These are phyloP conservation scores for Ophiosphaerella herpotricha DNA, from an alignment of 2,329 filamentous ascomycete species.

Conservation along the genomic window DNA sequence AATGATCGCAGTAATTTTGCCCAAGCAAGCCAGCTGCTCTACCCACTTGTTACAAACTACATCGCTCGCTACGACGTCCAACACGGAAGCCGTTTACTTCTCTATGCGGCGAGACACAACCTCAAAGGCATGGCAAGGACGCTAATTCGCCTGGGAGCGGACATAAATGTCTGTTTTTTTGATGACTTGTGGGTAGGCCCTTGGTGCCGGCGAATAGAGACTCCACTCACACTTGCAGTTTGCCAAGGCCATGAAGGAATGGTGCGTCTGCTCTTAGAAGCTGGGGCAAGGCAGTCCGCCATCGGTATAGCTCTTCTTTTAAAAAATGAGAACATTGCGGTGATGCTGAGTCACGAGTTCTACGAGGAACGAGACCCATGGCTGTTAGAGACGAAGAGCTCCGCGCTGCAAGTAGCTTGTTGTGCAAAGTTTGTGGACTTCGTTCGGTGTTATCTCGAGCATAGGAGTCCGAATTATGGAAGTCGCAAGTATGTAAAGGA, in stretches of 20 bases:
- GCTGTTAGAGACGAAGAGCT: background rate
- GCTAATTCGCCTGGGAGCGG: conserved; percentile 6
- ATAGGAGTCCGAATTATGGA: too few relatives aligned
- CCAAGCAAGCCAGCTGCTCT: background rate
- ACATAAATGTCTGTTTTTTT: background rate
- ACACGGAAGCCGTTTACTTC: background rate
- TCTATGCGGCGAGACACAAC: background rate
- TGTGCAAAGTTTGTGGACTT: background rate
- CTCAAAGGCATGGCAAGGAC: conserved; percentile 8
- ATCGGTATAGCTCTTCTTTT: background rate
- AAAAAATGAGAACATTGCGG: background rate
- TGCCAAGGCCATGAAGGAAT: background rate
- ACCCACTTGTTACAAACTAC: background rate
- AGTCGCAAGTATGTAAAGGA: background rate
- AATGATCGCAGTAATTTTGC: background rate
- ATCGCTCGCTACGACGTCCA: background rate
- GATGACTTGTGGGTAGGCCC: too few relatives aligned
- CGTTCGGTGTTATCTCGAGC: background rate
- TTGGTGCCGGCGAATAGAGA: background rate
- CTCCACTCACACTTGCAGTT: background rate
- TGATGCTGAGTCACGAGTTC: background rate
- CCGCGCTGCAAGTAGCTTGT: background rate
- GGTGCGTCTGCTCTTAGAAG: background rate
- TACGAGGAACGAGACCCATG: background rate
- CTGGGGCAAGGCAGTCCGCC: background rate